Base-by-base conservation (phyloP, 1,284 basidiomycete species). In the Fomitopsis betulina region DNA sequence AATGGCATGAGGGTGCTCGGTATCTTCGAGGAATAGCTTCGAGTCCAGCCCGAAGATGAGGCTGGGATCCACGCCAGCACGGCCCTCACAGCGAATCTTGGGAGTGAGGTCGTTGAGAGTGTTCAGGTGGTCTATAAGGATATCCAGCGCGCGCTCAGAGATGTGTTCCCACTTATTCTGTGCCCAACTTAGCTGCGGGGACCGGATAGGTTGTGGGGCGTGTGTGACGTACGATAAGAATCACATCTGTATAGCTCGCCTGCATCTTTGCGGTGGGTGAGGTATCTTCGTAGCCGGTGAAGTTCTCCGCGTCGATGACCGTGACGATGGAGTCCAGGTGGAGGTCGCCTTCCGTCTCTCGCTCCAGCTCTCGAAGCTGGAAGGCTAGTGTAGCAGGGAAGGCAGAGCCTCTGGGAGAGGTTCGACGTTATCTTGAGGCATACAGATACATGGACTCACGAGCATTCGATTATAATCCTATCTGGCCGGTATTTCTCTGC, bases 391-490 rank as follows among this genome's bases (percentile, higher is more conserved):
- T 95, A 3, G 94, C 94, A 13, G 94, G 91, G 66, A 93, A 93
- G 1, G 91, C 91, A 8, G 93, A 95, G 10, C 94, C 93, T 49
- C 91, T 89, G 66, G 67, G 21, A 58, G 53, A 21, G 38, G 33
- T 53, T n/a, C 23, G 60, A 38, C n/a, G 52, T 54, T 10, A 27
- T 32, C 17, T 37, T 23, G 38, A 52, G 30, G 47, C 45, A 5
- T 27, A 5, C 27, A 33, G 6, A 17, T 13, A 33, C 38, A 37
- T 38, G 39, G 7, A 77, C 84, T 59, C 67, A 93, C 91, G 92
- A 94, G 78, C 91, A 93, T 75, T 96, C 94, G 63, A 96, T 92
- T 66, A 96, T 89, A 66, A 96, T 94, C 49, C 94, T 79, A 72
- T 96, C 92, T 1, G 93, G 93, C 38, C 77, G 75, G 71, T 83